Evolutionary conservation across 2,329 filamentous ascomycete species (phyloP).

Genomic region (Pseudopyrenochaeta lycopersici): DNA sequence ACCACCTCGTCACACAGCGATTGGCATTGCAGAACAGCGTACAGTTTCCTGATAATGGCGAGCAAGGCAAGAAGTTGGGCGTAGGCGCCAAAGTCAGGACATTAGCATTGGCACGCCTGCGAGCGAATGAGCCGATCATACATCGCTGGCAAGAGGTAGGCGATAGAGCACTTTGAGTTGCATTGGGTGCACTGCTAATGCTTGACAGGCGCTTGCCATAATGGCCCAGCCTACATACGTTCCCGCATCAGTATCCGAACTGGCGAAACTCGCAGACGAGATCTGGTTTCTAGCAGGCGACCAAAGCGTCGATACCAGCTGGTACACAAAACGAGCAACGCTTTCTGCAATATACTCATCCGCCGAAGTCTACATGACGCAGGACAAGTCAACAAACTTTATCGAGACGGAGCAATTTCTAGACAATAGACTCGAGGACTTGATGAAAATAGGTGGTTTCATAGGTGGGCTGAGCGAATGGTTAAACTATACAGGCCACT

Average conservation of each 20-base stretch:
- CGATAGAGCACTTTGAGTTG: background rate
- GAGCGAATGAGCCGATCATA: conserved; percentile 76
- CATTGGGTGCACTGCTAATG: conserved; percentile 4
- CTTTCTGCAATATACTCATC: conserved; percentile 73
- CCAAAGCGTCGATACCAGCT: conserved; percentile 79
- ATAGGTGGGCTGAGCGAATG: conserved; percentile 75
- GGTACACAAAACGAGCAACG: conserved; percentile 80
- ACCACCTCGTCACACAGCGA: conserved; percentile 75
- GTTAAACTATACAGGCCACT: conserved; percentile 81
- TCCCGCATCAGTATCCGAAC: conserved; percentile 77
- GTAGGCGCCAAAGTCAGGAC: conserved; percentile 72
- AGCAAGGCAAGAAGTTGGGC: conserved; percentile 50
- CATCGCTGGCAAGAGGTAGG: conserved; percentile 84
- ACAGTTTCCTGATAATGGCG: conserved; percentile 52
- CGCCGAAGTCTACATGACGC: conserved; percentile 92
- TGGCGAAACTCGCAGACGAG: conserved; percentile 86
- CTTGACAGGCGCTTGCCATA: conserved; percentile 77
- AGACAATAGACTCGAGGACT: conserved; percentile 76
- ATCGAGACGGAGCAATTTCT: conserved; percentile 82
- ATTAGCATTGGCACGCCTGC: conserved; percentile 79
- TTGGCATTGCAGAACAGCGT: conserved; percentile 63
- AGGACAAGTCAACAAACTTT: conserved; percentile 78
- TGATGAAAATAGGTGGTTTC: conserved; percentile 68
- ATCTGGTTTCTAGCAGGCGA: conserved; percentile 91
- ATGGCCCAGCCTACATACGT: conserved; percentile 88